Conservation (phyloP, 2,329 filamentous ascomycete genomes). For the Ascochyta clinopodiicola region DNA sequence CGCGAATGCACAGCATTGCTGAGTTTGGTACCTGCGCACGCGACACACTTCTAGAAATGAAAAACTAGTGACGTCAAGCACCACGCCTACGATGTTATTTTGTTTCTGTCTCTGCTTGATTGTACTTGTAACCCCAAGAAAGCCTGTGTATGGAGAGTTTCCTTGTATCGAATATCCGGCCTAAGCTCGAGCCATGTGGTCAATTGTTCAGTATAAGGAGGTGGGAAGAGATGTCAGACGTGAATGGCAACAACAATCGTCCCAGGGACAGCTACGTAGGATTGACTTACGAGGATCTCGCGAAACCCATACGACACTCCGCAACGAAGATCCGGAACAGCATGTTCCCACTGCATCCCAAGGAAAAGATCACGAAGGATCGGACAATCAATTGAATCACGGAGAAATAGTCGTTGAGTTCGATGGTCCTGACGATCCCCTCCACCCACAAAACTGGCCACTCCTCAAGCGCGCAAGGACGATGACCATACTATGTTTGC, state of each 20-base stretch:
- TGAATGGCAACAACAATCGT: neutral
- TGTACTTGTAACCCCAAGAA: neutral
- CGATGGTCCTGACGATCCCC: neutral
- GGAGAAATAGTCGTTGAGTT: neutral
- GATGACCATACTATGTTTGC: neutral
- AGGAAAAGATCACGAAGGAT: neutral
- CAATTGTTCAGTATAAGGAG: conserved; percentile 3
- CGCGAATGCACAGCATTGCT: neutral
- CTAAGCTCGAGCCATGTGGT: neutral
- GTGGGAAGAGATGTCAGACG: neutral
- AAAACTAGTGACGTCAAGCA: neutral
- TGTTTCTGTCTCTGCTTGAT: neutral
- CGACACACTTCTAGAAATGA: neutral
- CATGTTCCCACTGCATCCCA: neutral
- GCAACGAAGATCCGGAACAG: neutral
- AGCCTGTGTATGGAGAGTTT: neutral
- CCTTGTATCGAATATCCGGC: neutral
- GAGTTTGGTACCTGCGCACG: neutral
- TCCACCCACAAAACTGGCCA: conserved; percentile 8
- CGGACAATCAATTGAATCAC: neutral
- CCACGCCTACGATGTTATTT: neutral
- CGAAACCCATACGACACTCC: neutral
- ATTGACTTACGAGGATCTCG: neutral
- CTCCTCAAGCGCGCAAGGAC: conserved; percentile 4
- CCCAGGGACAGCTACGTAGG: neutral